These are phyloP conservation scores for Agrocybe chaxingu DNA, from an alignment of 768 basidiomycete species.

Conservation along the genomic window DNA sequence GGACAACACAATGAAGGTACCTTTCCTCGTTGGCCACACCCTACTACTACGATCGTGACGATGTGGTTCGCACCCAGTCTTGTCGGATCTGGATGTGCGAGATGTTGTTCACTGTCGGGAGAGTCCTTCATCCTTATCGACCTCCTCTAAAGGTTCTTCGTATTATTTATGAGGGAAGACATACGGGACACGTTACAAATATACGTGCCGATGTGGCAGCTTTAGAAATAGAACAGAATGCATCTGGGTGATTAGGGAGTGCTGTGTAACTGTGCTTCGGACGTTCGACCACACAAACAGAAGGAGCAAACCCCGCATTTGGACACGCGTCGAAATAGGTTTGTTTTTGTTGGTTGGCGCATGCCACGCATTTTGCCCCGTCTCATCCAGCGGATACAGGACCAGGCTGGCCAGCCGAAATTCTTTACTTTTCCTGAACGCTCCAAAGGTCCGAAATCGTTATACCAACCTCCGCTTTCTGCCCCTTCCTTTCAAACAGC, in stretches of 20 bases:
- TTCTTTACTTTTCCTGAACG: conserved; percentile 22
- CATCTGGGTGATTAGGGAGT: background rate
- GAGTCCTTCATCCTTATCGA: conserved; percentile 23
- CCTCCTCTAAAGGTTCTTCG: conserved; percentile 34
- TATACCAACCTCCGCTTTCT: conserved; percentile 30
- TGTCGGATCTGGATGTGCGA: background rate
- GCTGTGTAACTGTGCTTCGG: background rate
- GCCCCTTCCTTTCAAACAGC: conserved; percentile 43
- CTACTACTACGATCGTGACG: conserved; percentile 73
- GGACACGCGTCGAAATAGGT: background rate
- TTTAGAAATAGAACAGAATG: conserved; percentile 1
- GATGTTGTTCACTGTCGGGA: background rate
- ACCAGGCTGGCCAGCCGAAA: conserved; percentile 19
- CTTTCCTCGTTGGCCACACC: conserved; percentile 81
- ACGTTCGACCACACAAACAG: background rate
- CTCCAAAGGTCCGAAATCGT: conserved; percentile 23
- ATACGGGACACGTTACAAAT: conserved; percentile 8
- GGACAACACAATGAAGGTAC: conserved; percentile 29
- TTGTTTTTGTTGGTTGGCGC: background rate
- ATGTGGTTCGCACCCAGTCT: conserved; percentile 25
- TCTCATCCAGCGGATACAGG: conserved; percentile 41
- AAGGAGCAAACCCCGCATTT: conserved; percentile 1
- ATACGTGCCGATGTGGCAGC: background rate
- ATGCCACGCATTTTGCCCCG: conserved; percentile 78
- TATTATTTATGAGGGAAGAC: conserved; percentile 26